Conservation (phyloP, 129 eudicot genomes). For the Oenanthe sinensis region DNA sequence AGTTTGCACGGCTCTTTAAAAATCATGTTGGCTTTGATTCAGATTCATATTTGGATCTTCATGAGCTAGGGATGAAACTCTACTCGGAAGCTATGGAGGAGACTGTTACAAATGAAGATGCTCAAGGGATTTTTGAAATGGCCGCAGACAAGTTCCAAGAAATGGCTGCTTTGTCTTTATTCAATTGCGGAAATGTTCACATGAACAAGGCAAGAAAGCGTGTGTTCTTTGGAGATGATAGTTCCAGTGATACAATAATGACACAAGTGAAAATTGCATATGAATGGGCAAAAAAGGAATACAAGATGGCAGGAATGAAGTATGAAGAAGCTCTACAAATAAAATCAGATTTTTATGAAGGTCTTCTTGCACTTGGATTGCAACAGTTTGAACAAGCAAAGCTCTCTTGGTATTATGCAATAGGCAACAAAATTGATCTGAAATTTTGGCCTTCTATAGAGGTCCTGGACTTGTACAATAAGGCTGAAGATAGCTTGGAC, state of each 20-base stretch:
- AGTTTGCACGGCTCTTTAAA: slow-evolving; percentile 71
- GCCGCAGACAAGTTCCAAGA: slow-evolving; percentile 76
- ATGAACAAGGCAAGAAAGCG: slow-evolving; percentile 75
- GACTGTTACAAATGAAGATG: slow-evolving; percentile 52
- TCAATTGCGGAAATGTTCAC: slow-evolving; percentile 91
- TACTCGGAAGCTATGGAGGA: slow-evolving; percentile 92
- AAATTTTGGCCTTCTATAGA: slow-evolving; percentile 32
- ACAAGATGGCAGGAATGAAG: slow-evolving; percentile 53
- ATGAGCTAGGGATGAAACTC: slow-evolving; percentile 78
- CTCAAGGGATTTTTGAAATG: slow-evolving; percentile 58
- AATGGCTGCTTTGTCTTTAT: slow-evolving; percentile 81
- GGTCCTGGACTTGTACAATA: slow-evolving; percentile 61
- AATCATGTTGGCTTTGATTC: slow-evolving; percentile 90
- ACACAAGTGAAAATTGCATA: slow-evolving; percentile 44
- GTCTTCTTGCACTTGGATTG: slow-evolving; percentile 80
- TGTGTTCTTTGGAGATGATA: slow-evolving; percentile 47
- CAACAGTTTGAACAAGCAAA: slow-evolving; percentile 85
- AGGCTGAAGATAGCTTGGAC: slow-evolving; percentile 93
- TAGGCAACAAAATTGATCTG: slow-evolving; percentile 43
- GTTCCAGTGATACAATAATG: slow-evolving; percentile 28
- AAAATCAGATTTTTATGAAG: slow-evolving; percentile 85
- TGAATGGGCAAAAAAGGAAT: slow-evolving; percentile 78
- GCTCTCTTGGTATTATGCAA: slow-evolving; percentile 62
- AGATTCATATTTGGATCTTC: slow-evolving; percentile 82
- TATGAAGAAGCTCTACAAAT: slow-evolving; percentile 68